phyloP scores from a whole-genome alignment of 2,329 filamentous ascomycete species.

The Teratosphaeriaceae sp. region DNA sequence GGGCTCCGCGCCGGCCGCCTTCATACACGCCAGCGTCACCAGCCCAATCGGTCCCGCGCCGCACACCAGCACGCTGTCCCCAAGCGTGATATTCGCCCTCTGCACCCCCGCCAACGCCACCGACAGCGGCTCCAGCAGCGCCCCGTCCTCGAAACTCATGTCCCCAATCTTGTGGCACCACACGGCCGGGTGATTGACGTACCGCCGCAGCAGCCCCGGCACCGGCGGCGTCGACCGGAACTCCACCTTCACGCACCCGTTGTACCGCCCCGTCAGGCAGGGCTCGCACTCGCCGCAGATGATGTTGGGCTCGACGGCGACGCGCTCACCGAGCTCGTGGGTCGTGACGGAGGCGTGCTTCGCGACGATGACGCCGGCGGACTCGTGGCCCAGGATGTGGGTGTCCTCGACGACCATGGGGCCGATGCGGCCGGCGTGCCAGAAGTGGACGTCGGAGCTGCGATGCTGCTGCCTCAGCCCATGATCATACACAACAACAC shows the following conservation, averaged over 20 bases:
- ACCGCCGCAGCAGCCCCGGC: conserved; percentile 77
- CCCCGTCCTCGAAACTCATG: conserved; percentile 88
- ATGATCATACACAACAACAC: not conserved
- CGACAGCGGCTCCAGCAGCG: conserved; percentile 81
- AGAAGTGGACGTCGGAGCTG: conserved; percentile 94
- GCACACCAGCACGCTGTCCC: conserved; percentile 82
- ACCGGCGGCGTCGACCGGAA: conserved; percentile 92
- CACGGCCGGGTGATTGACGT: conserved; percentile 87
- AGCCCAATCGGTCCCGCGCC: conserved; percentile 92
- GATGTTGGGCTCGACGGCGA: conserved; percentile 90
- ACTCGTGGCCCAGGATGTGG: conserved; percentile 93
- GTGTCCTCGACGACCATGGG: conserved; percentile 87
- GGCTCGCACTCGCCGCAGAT: conserved; percentile 88
- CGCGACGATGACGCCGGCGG: conserved; percentile 73
- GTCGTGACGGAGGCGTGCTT: conserved; percentile 71
- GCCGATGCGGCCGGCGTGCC: conserved; percentile 90
- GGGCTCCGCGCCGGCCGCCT: conserved; percentile 81
- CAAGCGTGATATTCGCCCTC: conserved; percentile 70
- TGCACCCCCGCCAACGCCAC: conserved; percentile 87
- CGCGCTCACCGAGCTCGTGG: conserved; percentile 79
- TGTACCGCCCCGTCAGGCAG: conserved; percentile 88
- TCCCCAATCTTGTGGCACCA: conserved; percentile 96
- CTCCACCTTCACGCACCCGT: conserved; percentile 78
- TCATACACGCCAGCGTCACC: conserved; percentile 76
- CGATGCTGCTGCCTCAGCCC: not conserved